Evolutionary conservation across 208 protist species (phyloP), one percentile per base, ranked within the genome.

Genomic region (Trypanosoma vivax): DNA sequence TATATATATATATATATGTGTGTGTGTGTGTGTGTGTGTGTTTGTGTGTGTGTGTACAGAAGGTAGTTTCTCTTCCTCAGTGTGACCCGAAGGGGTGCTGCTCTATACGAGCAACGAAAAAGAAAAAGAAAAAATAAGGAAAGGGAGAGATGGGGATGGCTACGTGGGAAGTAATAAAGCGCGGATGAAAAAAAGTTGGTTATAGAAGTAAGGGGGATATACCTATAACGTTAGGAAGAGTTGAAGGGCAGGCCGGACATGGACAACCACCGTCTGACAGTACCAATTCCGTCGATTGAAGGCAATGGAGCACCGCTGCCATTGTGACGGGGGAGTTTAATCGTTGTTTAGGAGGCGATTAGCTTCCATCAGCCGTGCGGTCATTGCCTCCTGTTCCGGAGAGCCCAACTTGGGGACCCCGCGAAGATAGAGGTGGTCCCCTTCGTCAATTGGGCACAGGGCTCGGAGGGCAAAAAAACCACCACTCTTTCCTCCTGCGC

Each of bases 381-480:
- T 65, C 52, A 87, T 88, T 34, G 49, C 54, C 42, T 75, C 51
- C 49, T 83, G 38, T 9, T 71, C 65, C 6, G 48, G 58, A n/a
- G 62, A 33, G n/a, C 59, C 53, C 42, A 68, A 41, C 35, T 70
- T 67, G 5, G 86, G 82, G 50, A 68, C 83, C 23, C 73, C 69
- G 10, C 86, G 75, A 31, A 87, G 19, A 46, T 89, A 90, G 47
- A 93, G 54, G 50, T 85, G 57, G 35, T 93, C 81, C 11, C 81
- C 81, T 46, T 57, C 60, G 47, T 83, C 79, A 39, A 93, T 54
- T 21, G 54, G 48, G 18, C 53, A 51, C 35, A 93, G 37, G 30
- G 86, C 86, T 35, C 86, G 76, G 47, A 93, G 50, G n/a, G 79
- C 86, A 33, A 93, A 86, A 47, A 90, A 93, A 10, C 81, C 86